Conservation (phyloP, 2,329 filamentous ascomycete species). For the Fusarium chaquense region DNA sequence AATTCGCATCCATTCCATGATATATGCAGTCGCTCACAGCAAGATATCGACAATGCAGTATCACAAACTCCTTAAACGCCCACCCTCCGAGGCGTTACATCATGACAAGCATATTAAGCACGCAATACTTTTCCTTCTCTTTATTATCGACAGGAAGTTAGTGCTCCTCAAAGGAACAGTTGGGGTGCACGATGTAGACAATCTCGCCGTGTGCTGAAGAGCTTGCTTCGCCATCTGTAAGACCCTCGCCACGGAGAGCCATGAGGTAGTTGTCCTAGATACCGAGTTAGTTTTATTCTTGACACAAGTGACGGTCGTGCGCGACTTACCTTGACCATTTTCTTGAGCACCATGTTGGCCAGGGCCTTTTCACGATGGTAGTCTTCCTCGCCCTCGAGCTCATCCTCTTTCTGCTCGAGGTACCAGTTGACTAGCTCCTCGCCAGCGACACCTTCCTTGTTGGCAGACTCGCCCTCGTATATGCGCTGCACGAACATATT, state of each 20-base stretch:
- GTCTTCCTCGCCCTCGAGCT: conserved; percentile 84
- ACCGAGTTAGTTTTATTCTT: conserved; percentile 47
- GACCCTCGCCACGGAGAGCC: conserved; percentile 75
- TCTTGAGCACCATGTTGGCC: conserved; percentile 87
- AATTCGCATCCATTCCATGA: conserved; percentile 17
- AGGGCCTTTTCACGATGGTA: conserved; percentile 79
- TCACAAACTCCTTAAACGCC: conserved; percentile 42
- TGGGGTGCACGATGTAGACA: conserved; percentile 93
- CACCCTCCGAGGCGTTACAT: conserved; percentile 34
- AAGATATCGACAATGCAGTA: conserved; percentile 22
- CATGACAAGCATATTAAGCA: conserved; percentile 23
- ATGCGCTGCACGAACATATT: conserved; percentile 86
- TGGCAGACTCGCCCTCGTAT: conserved; percentile 81
- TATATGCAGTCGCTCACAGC: conserved; percentile 29
- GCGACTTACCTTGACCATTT: conserved; percentile 88
- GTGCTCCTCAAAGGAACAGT: conserved; percentile 82
- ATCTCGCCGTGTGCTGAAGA: conserved; percentile 58
- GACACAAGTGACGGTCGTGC: neutral
- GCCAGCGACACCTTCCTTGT: conserved; percentile 85
- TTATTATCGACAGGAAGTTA: conserved; percentile 44
- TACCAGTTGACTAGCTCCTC: conserved; percentile 90
- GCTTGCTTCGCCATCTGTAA: conserved; percentile 61
- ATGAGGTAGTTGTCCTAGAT: conserved; percentile 86
- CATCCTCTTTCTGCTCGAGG: conserved; percentile 87
- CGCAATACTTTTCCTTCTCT: neutral